Conservation (phyloP, 2,329 filamentous ascomycete species). For the Talaromyces amestolkiae region DNA sequence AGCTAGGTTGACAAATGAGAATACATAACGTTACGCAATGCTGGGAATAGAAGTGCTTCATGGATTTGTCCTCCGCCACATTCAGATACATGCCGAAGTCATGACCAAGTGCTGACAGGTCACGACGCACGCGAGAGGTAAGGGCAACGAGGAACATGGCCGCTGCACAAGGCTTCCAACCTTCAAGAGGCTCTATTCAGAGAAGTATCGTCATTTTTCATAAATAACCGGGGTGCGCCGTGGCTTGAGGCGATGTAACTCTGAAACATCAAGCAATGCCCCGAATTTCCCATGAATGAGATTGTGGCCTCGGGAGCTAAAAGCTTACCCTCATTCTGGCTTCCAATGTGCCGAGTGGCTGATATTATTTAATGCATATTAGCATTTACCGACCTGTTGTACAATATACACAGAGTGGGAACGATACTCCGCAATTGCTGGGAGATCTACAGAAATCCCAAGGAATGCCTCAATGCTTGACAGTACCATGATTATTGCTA, state of each 20-base stretch:
- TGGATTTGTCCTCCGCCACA: background rate
- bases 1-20: background rate
- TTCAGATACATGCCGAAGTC: background rate
- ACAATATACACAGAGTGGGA: background rate
- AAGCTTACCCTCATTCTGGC: background rate
- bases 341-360: background rate
- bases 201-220: background rate
- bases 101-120: background rate
- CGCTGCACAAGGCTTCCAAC: background rate
- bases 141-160: background rate
- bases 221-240: background rate
- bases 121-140: background rate
- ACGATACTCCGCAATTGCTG: constrained; percentile 1
- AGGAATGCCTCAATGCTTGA: background rate
- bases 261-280: background rate
- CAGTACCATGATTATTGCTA: background rate
- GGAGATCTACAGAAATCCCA: too few relatives aligned
- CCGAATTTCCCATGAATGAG: constrained; percentile 11
- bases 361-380: background rate
- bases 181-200: too few relatives aligned
- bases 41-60: background rate
- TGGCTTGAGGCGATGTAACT: background rate
- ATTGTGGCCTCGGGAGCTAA: background rate
- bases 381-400: background rate
- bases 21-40: background rate